Percentiles rank a stretch among this genome's conserved stretches.
phyloP scores from a whole-genome alignment of 371 early-diverging fungal genomes.

The Saksenaea oblongispora region DNA sequence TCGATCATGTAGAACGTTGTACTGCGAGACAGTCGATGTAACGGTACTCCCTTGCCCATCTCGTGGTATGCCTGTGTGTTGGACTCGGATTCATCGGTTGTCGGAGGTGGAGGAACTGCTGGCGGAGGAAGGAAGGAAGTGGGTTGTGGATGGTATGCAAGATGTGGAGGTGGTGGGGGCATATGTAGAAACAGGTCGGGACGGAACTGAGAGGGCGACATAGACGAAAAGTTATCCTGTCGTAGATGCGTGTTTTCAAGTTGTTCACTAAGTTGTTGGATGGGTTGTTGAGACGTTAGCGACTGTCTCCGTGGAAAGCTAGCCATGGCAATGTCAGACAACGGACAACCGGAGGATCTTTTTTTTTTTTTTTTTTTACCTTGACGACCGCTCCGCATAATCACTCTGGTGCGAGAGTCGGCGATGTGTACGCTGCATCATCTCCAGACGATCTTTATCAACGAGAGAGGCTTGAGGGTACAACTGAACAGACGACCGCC shows the following conservation, averaged over 20 bases:
- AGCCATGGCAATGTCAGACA: conserved; percentile 2
- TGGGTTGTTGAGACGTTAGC: conserved; percentile 20
- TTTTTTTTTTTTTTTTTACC: not conserved
- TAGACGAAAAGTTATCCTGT: conserved; percentile 1
- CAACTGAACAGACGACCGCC: conserved; percentile 25
- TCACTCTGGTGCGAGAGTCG: conserved; percentile 20
- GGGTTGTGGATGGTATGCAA: not conserved
- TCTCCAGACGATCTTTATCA: conserved; percentile 30
- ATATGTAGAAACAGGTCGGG: not conserved
- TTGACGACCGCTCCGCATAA: conserved; percentile 15
- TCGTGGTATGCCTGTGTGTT: conserved; percentile 27
- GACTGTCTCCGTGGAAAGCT: conserved; percentile 23
- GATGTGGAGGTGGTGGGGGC: not conserved
- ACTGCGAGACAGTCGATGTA: conserved; percentile 47
- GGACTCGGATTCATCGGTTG: not conserved
- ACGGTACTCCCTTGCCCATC: conserved; percentile 57
- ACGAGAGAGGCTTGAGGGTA: conserved; percentile 24
- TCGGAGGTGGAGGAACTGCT: not conserved
- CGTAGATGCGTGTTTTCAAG: conserved; percentile 34
- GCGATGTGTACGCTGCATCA: conserved; percentile 15
- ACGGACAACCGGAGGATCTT: not conserved
- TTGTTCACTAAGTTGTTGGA: conserved; percentile 36
- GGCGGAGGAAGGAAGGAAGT: not conserved
- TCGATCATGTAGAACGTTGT: conserved; percentile 84
- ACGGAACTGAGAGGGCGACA: not conserved